phyloP scores from a whole-genome alignment of 2,329 filamentous ascomycete species.

The Stagonosporopsis cucurbitacearum region DNA sequence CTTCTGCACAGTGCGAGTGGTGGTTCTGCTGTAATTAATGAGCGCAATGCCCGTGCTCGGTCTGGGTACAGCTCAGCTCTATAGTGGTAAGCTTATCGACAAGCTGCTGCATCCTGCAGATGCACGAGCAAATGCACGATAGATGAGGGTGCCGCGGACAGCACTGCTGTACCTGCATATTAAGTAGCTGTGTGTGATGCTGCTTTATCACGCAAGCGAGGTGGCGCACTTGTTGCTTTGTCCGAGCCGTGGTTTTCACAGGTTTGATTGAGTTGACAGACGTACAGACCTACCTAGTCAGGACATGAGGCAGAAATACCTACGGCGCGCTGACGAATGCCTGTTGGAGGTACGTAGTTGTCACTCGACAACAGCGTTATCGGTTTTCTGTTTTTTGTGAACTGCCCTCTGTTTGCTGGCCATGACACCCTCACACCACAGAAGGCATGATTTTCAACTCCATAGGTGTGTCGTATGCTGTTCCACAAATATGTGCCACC shows the following conservation, averaged over 20 bases:
- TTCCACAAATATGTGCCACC: not conserved
- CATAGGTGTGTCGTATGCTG: not conserved
- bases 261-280: not conserved
- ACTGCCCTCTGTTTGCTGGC: not conserved
- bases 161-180: not conserved
- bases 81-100: slow-evolving; percentile 5
- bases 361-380: not conserved
- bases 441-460: not conserved
- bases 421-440: not conserved
- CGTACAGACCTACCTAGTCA: not conserved
- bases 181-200: slow-evolving; percentile 1
- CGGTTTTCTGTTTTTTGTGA: not conserved
- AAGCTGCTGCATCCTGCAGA: slow-evolving; percentile 10
- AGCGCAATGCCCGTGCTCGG: not conserved
- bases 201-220: slow-evolving; percentile 13
- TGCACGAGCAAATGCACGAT: slow-evolving; percentile 15
- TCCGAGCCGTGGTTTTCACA: not conserved
- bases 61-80: not conserved
- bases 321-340: slow-evolving; percentile 6
- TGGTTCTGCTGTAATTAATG: not conserved
- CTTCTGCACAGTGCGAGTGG: not conserved
- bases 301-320: not conserved
- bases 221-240: slow-evolving; percentile 1
- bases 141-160: not conserved
- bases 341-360: not conserved